These are phyloP conservation scores for Agaricus blazei DNA, from an alignment of 768 basidiomycete genomes.

Conservation along the genomic window DNA sequence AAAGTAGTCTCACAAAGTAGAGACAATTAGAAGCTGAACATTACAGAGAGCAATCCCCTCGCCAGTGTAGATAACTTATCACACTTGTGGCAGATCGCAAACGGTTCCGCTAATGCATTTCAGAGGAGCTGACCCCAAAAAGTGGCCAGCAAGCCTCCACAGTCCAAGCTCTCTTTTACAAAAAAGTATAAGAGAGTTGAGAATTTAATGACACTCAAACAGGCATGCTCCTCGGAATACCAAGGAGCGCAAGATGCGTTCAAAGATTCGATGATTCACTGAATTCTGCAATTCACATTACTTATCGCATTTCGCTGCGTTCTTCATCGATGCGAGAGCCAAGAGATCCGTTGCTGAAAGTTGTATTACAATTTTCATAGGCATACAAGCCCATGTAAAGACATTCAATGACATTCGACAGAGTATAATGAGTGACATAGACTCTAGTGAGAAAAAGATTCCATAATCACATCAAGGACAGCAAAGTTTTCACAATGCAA, in stretches of 20 bases:
- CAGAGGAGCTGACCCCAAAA: slow-evolving; percentile 30
- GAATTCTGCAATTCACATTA: slow-evolving; percentile 82
- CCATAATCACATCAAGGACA: no score
- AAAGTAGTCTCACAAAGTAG: slow-evolving; percentile 17
- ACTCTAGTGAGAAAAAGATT: no score
- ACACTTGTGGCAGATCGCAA: slow-evolving; percentile 31
- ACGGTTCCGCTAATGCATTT: slow-evolving; percentile 41
- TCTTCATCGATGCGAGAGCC: slow-evolving; percentile 79
- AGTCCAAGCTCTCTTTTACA: slow-evolving; percentile 30
- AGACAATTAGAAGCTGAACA: background rate
- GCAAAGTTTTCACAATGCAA: no score
- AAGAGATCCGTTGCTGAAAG: slow-evolving; percentile 63
- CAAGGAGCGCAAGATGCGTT: slow-evolving; percentile 75
- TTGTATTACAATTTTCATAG: slow-evolving; percentile 21
- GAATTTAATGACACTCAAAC: slow-evolving; percentile 69
- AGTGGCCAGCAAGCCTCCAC: slow-evolving; percentile 21
- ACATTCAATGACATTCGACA: background rate
- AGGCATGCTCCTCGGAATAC: slow-evolving; percentile 72
- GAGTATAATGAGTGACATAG: no score
- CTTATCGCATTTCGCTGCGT: slow-evolving; percentile 77
- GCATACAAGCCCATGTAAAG: background rate
- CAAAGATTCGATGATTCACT: slow-evolving; percentile 83
- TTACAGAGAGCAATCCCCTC: slow-evolving; percentile 12
- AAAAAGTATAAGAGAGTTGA: slow-evolving; percentile 37
- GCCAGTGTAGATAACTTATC: slow-evolving; percentile 47